A percentile compares a stretch with the other conserved stretches of the same genome.
Conservation (phyloP, 129 eudicot species). For the carrot (Daucus carota) region DNA sequence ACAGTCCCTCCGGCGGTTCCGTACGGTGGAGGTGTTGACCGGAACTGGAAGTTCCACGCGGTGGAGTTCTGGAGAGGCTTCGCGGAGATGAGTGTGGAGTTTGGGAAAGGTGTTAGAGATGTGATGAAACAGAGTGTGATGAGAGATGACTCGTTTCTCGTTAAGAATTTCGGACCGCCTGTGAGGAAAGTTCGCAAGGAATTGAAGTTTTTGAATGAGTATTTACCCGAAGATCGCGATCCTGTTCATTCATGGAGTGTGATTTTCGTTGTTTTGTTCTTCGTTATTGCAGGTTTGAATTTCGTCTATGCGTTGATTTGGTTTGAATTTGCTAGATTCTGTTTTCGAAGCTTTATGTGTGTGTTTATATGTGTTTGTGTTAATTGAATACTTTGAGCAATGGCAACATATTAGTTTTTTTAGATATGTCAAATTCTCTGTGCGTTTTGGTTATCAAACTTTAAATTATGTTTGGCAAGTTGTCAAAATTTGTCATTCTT, state of each 20-base stretch:
- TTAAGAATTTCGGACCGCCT: conserved; percentile 30
- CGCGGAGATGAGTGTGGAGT: conserved; percentile 84
- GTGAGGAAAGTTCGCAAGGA: conserved; percentile 7
- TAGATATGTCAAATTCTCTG: neutral
- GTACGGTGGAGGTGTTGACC: conserved; percentile 6
- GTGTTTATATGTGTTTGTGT: no score
- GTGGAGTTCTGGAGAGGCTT: conserved; percentile 86
- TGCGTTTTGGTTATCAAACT: neutral
- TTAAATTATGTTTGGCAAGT: neutral
- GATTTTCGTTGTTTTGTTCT: conserved; percentile 40
- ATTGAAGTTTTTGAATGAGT: conserved; percentile 41
- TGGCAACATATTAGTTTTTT: no score
- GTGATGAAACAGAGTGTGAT: conserved; percentile 74
- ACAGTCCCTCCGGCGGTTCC: conserved; percentile 9
- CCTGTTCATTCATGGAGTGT: conserved; percentile 76
- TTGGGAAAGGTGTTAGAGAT: conserved; percentile 82
- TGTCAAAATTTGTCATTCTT: neutral
- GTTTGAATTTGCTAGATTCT: neutral
- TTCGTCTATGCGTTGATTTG: neutral
- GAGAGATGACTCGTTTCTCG: conserved; percentile 32
- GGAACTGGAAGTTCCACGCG: conserved; percentile 57
- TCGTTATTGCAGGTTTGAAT: conserved; percentile 55
- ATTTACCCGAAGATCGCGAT: conserved; percentile 66
- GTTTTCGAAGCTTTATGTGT: neutral
- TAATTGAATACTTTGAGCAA: no score